Base-by-base conservation (phyloP, 2,329 filamentous ascomycete species). In the Celoporthe dispersa region DNA sequence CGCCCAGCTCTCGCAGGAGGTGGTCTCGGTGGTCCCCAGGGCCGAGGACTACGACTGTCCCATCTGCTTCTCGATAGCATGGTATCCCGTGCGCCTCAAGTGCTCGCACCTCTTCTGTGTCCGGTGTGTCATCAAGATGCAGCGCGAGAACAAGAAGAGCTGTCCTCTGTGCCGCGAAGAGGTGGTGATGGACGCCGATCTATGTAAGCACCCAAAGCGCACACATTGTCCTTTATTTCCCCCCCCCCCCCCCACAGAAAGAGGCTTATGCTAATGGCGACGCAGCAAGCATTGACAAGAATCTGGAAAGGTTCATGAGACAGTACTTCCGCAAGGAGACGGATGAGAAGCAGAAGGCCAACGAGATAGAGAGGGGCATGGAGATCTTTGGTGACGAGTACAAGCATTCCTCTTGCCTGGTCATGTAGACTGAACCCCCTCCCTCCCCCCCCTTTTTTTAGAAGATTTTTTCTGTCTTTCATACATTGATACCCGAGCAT, bases 71-170 rank as follows among this genome's bases (percentile, higher is more conserved):
- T 87, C 87, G 59, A 88, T 97, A 70, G 89, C 91, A n/a, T 96
- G 92, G 84, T 88, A 92, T 74, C 94, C 94, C 0, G 88, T 97
- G n/a, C 88, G 90, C 33, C 84, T 97, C 44, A 85, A 86, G 19
- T 97, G 94, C 79, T 82, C 86, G 37, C 93, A 96, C 74, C 82
- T 94, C 19, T 94, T 95, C 77, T 97, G 94, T 81, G 95, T 96
- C 69, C 86, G 92, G 2, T 97, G 94, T 77, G 85, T 95, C 64
- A 90, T 97, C 72, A 89, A 92, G 75, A 88, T 97, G 81, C 93
- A 96, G 78, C 88, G 89, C 61, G 87, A 88, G 53, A 84, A 86
- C 71, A 89, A 92, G 76, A 85, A 86, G 51, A 83, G 88, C 66
- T 97, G 94, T 76, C 93, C 94, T 0, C 83, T 96, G 67, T 97